Evolutionary conservation across 768 basidiomycete genomes (phyloP), one percentile per base, ranked within the genome.

Genomic region (Mycena amicta): DNA sequence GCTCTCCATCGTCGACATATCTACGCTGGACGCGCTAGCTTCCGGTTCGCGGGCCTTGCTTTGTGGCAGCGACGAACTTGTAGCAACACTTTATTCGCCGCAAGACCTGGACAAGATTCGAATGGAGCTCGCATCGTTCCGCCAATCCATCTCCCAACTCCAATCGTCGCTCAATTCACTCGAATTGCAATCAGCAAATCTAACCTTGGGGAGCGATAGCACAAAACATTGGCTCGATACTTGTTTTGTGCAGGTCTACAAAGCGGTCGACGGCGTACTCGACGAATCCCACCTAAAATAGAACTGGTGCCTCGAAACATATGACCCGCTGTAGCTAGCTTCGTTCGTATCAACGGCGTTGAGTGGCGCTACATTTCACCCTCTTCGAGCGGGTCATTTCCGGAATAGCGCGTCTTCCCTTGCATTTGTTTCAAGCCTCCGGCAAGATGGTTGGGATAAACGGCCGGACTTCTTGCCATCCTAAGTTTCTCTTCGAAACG

Each of bases 51-150:
- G 80, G 28, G 66, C 71, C 5, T 75, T 90, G 22, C 75, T 87
- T 18, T 68, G 78, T 49, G 77, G 81, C 3, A 77, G 82, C 3
- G 90, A 92, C 67, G 87, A 92, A 39, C 74, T 91, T 53, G 80
- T 87, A 22, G 78, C 87, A n/a, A 73, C 85, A 2, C 72, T 89
- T 39, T 89, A 92, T 67, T 60, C 81, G 0, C 87, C 88, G 4
- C 89, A 92, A 65, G 77, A 85, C 56, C 66, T 69, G 0, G 64
- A 66, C 1, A 70, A 76, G 30, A 70, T 90, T 51, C 62, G 64
- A 11, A 63, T 69, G 12, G 77, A 82, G 53, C 61, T 84, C 27
- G 58, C 66, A 4, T 59, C 74, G 0, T 76, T 85, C 45, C 66
- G 72, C 41, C 65, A 64, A 5, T 68, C 77, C 30, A 72, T 82